A percentile compares a stretch with the other conserved stretches of the same genome.
Evolutionary conservation across 768 basidiomycete genomes (phyloP).

Genomic region (Psilocybe cubensis): DNA sequence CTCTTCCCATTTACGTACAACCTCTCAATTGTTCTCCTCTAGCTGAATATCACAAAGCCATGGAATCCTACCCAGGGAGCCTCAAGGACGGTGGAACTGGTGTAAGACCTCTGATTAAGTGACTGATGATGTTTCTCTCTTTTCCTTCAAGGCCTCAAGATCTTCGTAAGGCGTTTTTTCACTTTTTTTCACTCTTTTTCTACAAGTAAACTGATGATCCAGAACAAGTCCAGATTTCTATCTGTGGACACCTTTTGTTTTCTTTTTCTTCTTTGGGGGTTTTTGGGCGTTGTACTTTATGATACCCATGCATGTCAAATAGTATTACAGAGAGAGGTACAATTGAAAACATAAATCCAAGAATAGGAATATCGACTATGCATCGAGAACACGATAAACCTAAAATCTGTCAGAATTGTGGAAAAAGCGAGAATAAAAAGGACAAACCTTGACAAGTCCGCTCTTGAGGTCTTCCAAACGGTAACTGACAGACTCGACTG

Average conservation of each 20-base stretch:
- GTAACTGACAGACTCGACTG: slow-evolving; percentile 83
- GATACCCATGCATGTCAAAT: neutral
- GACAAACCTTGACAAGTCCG: slow-evolving; percentile 72
- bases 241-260: neutral
- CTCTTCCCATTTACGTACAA: neutral
- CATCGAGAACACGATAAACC: slow-evolving; percentile 48
- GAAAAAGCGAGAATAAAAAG: slow-evolving; percentile 5
- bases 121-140: slow-evolving; percentile 12
- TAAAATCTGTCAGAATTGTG: slow-evolving; percentile 11
- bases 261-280: neutral
- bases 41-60: slow-evolving; percentile 29
- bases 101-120: slow-evolving; percentile 33
- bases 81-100: slow-evolving; percentile 32
- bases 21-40: neutral
- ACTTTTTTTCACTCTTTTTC: neutral
- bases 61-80: slow-evolving; percentile 26
- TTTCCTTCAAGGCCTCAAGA: slow-evolving; percentile 9
- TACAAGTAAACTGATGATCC: neutral
- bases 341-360: slow-evolving; percentile 23
- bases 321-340: too few relatives aligned
- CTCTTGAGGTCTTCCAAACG: slow-evolving; percentile 89
- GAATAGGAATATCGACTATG: slow-evolving; percentile 15
- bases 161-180: slow-evolving; percentile 24
- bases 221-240: neutral
- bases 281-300: neutral